A percentile compares a stretch with the other conserved stretches of the same genome.
phyloP scores from a whole-genome alignment of 2,329 filamentous ascomycete genomes.

The Talaromyces islandicus region DNA sequence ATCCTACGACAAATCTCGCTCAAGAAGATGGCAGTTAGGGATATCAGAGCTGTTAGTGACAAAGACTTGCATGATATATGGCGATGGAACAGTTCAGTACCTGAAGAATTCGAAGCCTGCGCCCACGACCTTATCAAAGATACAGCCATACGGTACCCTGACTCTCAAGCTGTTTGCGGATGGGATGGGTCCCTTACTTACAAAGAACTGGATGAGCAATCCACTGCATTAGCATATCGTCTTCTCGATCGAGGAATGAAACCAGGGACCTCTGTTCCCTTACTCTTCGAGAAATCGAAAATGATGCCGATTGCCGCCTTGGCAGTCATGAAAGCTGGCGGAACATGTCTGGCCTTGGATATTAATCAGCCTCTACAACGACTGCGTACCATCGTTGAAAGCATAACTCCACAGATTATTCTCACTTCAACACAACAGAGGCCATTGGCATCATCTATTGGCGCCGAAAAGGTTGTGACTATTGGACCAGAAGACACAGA shows the following conservation, averaged over 20 bases:
- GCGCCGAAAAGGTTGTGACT: background rate
- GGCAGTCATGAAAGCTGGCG: constrained; percentile 8
- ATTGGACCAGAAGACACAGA: background rate
- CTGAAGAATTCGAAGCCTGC: background rate
- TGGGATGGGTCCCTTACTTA: constrained; percentile 14
- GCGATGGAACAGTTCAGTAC: constrained; percentile 3
- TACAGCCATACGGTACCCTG: background rate
- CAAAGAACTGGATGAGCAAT: constrained; percentile 2
- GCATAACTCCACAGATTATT: background rate
- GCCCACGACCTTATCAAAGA: background rate
- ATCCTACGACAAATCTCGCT: background rate
- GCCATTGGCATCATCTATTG: background rate
- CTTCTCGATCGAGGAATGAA: background rate
- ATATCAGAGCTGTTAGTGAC: constrained; percentile 18
- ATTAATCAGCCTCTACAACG: constrained; percentile 1
- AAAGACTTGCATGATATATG: constrained; percentile 9
- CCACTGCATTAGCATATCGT: constrained; percentile 17
- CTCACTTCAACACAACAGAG: background rate
- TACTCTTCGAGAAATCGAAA: constrained; percentile 5
- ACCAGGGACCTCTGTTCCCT: background rate
- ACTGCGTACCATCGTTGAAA: background rate
- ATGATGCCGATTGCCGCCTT: constrained; percentile 1
- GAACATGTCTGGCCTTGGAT: constrained; percentile 2
- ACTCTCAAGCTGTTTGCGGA: constrained; percentile 6
- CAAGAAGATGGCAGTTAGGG: background rate